Evolutionary conservation across 75 land plant genomes (phyloP).

Genomic region (Sequoiadendron giganteum): DNA sequence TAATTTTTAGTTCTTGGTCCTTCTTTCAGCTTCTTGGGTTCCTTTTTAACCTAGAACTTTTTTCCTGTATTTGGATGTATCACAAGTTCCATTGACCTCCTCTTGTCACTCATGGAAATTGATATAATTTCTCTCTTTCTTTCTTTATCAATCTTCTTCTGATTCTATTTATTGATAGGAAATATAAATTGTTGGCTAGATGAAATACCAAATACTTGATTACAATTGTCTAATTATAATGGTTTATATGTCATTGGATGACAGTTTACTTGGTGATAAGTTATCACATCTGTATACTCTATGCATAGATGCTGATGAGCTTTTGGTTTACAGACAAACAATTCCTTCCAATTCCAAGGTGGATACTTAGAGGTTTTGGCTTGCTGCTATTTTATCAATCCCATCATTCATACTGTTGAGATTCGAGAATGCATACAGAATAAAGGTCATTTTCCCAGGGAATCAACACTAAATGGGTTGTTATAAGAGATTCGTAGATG

Average conservation of each 20-base stretch:
- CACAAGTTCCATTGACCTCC: background rate
- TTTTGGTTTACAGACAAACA: background rate
- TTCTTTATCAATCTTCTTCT: background rate
- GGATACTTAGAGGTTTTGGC: background rate
- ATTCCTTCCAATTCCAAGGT: background rate
- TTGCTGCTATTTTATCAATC: background rate
- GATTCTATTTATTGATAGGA: too few species aligned
- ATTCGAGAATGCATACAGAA: background rate
- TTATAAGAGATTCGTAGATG: background rate
- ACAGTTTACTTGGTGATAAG: background rate
- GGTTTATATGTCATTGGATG: background rate
- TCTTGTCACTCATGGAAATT: background rate
- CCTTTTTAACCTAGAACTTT: background rate
- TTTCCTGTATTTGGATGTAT: background rate
- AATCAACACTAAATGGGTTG: background rate
- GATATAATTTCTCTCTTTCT: too few species aligned
- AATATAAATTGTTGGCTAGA: background rate
- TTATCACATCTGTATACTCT: too few species aligned
- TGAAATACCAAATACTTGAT: background rate
- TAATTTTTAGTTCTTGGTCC: background rate
- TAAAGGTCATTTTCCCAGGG: background rate
- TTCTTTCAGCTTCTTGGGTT: background rate
- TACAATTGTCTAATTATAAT: background rate
- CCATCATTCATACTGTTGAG: background rate
- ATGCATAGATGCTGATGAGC: background rate